Conservation (phyloP, 371 early-diverging fungal species). For the Apophysomyces elegans region DNA sequence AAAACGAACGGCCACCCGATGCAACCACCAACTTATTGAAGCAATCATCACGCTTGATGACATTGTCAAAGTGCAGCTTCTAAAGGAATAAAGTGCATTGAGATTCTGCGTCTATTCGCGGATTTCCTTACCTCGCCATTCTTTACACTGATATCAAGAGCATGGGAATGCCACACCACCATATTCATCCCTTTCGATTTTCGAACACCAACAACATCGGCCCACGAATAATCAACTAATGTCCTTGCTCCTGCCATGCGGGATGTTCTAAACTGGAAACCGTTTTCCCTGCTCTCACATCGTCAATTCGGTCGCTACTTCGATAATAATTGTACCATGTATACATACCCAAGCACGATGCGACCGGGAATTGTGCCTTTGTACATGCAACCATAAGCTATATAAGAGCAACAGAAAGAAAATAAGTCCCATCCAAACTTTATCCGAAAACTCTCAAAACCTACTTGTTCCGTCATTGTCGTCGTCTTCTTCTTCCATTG, state of each 20-base stretch:
- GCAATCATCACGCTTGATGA: slow-evolving; percentile 45
- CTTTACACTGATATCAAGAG: slow-evolving; percentile 31
- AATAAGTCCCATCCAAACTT: neutral
- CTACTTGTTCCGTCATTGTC: slow-evolving; percentile 19
- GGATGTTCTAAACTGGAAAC: slow-evolving; percentile 42
- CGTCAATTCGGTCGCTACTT: neutral
- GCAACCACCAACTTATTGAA: slow-evolving; percentile 41
- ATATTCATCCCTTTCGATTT: slow-evolving; percentile 44
- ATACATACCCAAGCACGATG: slow-evolving; percentile 17
- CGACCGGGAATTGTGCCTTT: slow-evolving; percentile 41
- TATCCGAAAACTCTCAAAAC: neutral
- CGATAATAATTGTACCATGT: neutral
- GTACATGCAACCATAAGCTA: slow-evolving; percentile 42
- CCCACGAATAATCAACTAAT: slow-evolving; percentile 36
- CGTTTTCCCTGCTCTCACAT: neutral
- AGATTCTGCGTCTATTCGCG: neutral
- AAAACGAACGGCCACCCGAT: slow-evolving; percentile 27
- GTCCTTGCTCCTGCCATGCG: slow-evolving; percentile 39
- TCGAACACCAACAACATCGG: slow-evolving; percentile 40
- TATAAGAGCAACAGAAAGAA: neutral
- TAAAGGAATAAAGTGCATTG: neutral
- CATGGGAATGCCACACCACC: slow-evolving; percentile 42
- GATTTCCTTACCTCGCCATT: slow-evolving; percentile 29
- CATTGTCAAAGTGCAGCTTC: slow-evolving; percentile 42
- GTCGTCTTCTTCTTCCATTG: slow-evolving; percentile 8